Evolutionary conservation across 176 grass and related monocot species (phyloP).

Genomic region (Metroxylon sagu): DNA sequence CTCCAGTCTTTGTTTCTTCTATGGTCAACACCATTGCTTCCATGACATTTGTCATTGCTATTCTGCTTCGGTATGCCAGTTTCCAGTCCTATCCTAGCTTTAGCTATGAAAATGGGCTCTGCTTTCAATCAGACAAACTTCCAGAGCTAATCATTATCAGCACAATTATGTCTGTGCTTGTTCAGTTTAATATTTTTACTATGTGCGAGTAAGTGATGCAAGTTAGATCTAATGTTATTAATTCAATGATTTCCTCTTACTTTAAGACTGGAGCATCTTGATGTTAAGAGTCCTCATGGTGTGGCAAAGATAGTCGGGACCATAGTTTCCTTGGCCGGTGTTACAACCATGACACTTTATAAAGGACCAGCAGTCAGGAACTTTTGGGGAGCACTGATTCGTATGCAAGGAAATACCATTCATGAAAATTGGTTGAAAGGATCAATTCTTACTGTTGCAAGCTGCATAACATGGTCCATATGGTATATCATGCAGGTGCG

Average conservation of each 20-base stretch:
- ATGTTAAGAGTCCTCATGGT: slow-evolving; percentile 43
- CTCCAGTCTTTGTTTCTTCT: slow-evolving; percentile 65
- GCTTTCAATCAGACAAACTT: too few relatives aligned
- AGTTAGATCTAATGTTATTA: too few relatives aligned
- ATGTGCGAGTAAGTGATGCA: too few relatives aligned
- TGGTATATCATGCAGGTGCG: slow-evolving; percentile 89
- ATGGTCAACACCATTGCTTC: slow-evolving; percentile 65
- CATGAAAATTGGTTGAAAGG: slow-evolving; percentile 63
- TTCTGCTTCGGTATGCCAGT: slow-evolving; percentile 38
- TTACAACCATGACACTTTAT: slow-evolving; percentile 87
- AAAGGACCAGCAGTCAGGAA: slow-evolving; percentile 46
- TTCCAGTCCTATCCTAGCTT: background rate
- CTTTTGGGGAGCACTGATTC: slow-evolving; percentile 41
- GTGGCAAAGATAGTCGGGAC: slow-evolving; percentile 62
- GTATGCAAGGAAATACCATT: slow-evolving; percentile 24
- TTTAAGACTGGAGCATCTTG: slow-evolving; percentile 66
- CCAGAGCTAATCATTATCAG: too few relatives aligned
- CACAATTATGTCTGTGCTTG: too few relatives aligned
- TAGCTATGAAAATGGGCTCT: too few relatives aligned
- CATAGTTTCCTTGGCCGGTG: slow-evolving; percentile 54
- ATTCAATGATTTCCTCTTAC: background rate
- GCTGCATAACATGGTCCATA: slow-evolving; percentile 67
- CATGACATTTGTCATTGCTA: slow-evolving; percentile 76
- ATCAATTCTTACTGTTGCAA: slow-evolving; percentile 48
- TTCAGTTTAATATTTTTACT: too few relatives aligned